phyloP scores from a whole-genome alignment of 2,329 filamentous ascomycete species.

The Colletotrichum tropicicola region DNA sequence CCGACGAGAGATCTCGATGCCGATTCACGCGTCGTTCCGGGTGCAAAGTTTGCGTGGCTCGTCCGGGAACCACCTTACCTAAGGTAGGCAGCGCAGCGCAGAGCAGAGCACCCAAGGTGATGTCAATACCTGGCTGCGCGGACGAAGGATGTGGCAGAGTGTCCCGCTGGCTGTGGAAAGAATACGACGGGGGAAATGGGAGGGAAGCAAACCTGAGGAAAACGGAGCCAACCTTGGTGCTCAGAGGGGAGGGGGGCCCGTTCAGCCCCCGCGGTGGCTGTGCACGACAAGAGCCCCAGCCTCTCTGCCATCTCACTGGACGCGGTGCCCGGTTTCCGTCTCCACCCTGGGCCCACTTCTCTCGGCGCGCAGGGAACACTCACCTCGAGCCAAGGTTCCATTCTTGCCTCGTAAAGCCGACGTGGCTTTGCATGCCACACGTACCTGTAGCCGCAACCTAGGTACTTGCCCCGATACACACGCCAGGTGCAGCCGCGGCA shows the following conservation, averaged over 20 bases:
- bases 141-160: neutral
- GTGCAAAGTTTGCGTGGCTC: neutral
- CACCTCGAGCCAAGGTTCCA: neutral
- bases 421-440: slow-evolving; percentile 20
- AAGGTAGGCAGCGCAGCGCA: no score
- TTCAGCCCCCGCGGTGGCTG: slow-evolving; percentile 30
- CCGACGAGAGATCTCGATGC: neutral
- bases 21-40: neutral
- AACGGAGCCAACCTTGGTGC: no score
- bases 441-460: neutral
- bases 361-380: neutral
- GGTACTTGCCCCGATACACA: no score
- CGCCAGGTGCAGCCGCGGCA: no score
- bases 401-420: slow-evolving; percentile 20
- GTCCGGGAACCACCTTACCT: neutral
- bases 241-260: slow-evolving; percentile 3
- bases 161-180: neutral
- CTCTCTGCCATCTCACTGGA: neutral
- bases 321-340: neutral
- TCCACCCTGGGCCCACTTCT: neutral
- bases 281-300: slow-evolving; percentile 18
- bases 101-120: no score
- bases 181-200: slow-evolving; percentile 7
- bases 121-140: neutral
- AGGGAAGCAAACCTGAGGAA: slow-evolving; percentile 26